Base-by-base conservation (phyloP, 805 yeast genomes). In the Isabelozyma gotoi region DNA sequence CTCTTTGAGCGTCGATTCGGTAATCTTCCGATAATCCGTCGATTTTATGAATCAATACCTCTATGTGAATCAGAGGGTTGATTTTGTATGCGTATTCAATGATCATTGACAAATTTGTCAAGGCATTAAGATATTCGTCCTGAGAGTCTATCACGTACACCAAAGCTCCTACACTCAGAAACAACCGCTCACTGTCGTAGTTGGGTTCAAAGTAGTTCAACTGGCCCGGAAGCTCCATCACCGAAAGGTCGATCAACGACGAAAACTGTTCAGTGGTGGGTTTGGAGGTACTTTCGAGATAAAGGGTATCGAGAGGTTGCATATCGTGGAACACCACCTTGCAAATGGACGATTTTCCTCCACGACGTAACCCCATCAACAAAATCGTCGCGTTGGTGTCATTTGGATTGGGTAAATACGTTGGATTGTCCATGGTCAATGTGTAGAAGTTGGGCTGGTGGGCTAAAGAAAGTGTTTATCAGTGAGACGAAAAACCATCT, bases 151-250 rank as follows among this genome's bases (percentile, higher is more conserved):
- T 90, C 33, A 94, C 97, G 59, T 94, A 94, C 2, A 94, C 94
- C 20, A 94, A 73, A 0, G 97, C 94, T 15, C 96, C 96, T 11
- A 90, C 89, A 36, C 85, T 81, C 35, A 84, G 74, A 57, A 92
- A 91, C 19, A 91, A 65, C 47, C 83, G 73, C 48, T 84, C 90
- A 18, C 87, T 81, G 55, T 89, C 96, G 53, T 84, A 84, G 27
- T 82, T 77, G 2, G 95, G 94, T 53, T 90, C 96, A 60, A 89
- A 88, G 55, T 88, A 80, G 61, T 90, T 89, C 48, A 91, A 65
- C 63, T 92, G 97, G 2, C 97, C 98, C 0, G 99, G 99, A 14
- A 92, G 71, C 62, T 92, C 99, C 85, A 90, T 88, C 14, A 92
- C 91, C 2, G 89, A 84, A 36, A 92, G 69, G 60, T 91, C 94